Evolutionary conservation across 2,329 filamentous ascomycete genomes (phyloP), one percentile per base, ranked within the genome.

Genomic region (Rhytidhysteron rufulum): DNA sequence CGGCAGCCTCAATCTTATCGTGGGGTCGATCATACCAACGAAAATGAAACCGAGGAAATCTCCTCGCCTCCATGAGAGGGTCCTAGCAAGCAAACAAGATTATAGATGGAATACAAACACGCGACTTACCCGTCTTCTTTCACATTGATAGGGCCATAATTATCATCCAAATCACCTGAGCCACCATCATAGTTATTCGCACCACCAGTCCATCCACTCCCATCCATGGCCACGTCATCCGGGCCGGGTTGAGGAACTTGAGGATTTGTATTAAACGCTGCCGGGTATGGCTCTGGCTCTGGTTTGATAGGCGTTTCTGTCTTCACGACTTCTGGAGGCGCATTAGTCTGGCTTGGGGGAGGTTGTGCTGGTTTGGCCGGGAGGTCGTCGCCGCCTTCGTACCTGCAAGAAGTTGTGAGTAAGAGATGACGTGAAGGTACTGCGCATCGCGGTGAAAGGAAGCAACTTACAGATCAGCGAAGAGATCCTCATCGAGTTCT

Each of bases 401-500:
- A 67, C 42, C 65, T 67, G 46, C 4, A 25, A 17, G 31, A 70
- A 71, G 35, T 83, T 80, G 50, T 85, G 49, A 86, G 81, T 58
- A 86, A 85, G 44, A 83, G 85, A 48, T 27, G 15, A 25, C 38
- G 36, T 37, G 41, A 24, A 19, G 13, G 32, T 32, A n/a, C 22
- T 50, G 30, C 54, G 22, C 36, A 20, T 38, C 34, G 27, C 13
- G 33, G 15, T 15, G 17, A 11, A n/a, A n/a, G 29, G 34, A 38
- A 29, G 5, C 20, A 41, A 78, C 88, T 71, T 74, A 95, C 89
- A 95, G 80, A 71, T 95, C 90, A 57, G 89, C 89, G 68, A 95
- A 95, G 69, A 95, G 86, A 77, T 95, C 89, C 60, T 95, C 90
- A 55, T 95, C 89, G 53, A 88, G 83, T 53, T 87, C 86, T 60